phyloP scores from a whole-genome alignment of 2,329 filamentous ascomycete genomes.

The Aureobasidium mangrovei region DNA sequence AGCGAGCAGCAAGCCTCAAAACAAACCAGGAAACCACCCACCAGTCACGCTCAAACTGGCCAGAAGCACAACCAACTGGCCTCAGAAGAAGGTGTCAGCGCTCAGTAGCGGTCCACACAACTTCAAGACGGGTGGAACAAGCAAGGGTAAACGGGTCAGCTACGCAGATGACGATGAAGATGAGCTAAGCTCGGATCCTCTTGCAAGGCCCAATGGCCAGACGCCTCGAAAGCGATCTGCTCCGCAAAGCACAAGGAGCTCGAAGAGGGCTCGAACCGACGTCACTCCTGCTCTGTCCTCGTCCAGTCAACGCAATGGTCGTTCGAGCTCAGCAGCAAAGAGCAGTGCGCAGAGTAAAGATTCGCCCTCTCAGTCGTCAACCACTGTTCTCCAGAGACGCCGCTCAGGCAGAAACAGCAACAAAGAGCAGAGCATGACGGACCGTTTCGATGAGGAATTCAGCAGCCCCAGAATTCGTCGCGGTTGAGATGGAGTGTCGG shows the following conservation, averaged over 20 bases:
- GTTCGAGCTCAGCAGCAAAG: background rate
- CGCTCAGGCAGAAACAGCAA: background rate
- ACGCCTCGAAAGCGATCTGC: constrained; percentile 1
- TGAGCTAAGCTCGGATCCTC: background rate
- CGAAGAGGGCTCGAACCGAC: background rate
- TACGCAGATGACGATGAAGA: background rate
- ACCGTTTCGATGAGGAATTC: constrained; percentile 9
- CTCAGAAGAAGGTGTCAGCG: constrained; percentile 6
- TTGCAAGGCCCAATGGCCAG: background rate
- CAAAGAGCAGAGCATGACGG: constrained; percentile 8
- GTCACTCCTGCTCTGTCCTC: background rate
- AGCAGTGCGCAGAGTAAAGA: background rate
- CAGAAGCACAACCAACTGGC: background rate
- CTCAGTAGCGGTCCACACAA: constrained; percentile 9
- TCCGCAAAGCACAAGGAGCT: background rate
- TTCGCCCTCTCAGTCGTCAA: background rate
- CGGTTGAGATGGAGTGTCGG: background rate
- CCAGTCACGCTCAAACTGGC: background rate
- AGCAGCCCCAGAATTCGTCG: background rate
- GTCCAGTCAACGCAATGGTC: background rate
- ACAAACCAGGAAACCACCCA: background rate
- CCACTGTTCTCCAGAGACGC: background rate
- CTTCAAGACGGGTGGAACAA: background rate
- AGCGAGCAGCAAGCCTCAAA: background rate
- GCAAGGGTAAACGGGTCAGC: background rate